phyloP scores from a whole-genome alignment of 306 rosid species.

The Echinosophora koreensis region DNA sequence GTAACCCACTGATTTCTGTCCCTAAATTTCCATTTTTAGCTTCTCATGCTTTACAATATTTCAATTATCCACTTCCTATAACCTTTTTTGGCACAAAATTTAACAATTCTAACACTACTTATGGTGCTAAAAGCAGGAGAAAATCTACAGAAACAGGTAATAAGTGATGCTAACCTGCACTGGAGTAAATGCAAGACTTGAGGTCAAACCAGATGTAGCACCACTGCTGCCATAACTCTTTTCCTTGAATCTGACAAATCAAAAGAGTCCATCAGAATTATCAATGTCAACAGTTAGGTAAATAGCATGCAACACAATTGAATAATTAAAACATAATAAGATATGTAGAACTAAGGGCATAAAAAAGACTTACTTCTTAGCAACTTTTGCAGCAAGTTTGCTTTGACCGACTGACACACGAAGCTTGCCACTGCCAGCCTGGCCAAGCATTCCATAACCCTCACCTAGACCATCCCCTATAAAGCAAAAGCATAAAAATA shows the following conservation, averaged over 20 bases:
- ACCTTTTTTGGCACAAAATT: not conserved
- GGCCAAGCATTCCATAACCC: conserved; percentile 99
- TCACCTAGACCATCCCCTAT: conserved; percentile 97
- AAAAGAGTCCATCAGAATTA: conserved; percentile 33
- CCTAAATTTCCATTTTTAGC: not conserved
- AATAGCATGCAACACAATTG: conserved; percentile 22
- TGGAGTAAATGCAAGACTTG: conserved; percentile 97
- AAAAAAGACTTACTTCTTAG: conserved; percentile 70
- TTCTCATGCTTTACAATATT: conserved; percentile 12
- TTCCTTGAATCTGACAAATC: conserved; percentile 83
- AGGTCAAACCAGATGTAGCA: conserved; percentile 90
- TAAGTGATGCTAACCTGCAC: conserved; percentile 72
- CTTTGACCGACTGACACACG: conserved; percentile 87
- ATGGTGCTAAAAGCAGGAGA: conserved; percentile 23
- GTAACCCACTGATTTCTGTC: not conserved
- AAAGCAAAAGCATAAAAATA: conserved; percentile 40
- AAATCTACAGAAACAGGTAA: conserved; percentile 11
- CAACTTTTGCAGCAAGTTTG: conserved; percentile 92
- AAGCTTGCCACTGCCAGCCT: conserved; percentile 98
- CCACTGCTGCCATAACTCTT: conserved; percentile 89
- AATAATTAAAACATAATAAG: conserved; percentile 17
- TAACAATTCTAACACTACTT: not conserved
- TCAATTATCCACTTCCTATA: conserved; percentile 14
- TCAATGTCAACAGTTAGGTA: conserved; percentile 6
- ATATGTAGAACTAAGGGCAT: conserved; percentile 31